Evolutionary conservation across 2,329 filamentous ascomycete genomes (phyloP).

Genomic region (Neofusicoccum laricinum): DNA sequence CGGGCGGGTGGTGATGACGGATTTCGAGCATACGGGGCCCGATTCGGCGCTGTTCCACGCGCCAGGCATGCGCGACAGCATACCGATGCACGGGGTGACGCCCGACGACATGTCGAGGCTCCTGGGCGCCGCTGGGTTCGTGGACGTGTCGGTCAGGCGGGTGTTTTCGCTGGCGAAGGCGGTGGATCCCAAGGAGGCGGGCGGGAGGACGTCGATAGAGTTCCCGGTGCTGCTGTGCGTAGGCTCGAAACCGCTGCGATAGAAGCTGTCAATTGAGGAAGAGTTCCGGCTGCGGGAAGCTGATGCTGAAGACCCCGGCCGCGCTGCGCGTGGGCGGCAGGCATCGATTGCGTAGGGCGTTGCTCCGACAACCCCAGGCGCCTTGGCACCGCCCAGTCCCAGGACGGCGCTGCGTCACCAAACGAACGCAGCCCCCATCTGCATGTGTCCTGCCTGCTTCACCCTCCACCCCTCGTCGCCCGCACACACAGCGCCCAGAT

Average conservation of each 20-base stretch:
- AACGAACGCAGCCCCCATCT: neutral
- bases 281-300: no score
- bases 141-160: conserved; percentile 46
- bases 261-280: neutral
- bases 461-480: neutral
- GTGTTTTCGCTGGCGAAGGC: conserved; percentile 52
- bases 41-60: conserved; percentile 54
- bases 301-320: no score
- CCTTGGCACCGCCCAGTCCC: neutral
- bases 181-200: conserved; percentile 40
- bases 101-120: conserved; percentile 40
- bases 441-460: neutral
- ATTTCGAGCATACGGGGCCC: conserved; percentile 57
- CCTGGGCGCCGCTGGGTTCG: conserved; percentile 49
- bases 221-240: conserved; percentile 45
- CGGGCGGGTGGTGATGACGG: conserved; percentile 52
- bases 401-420: neutral
- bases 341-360: neutral
- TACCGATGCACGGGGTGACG: conserved; percentile 53
- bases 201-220: conserved; percentile 42
- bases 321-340: no score
- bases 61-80: conserved; percentile 49
- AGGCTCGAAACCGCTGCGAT: conserved; percentile 22
- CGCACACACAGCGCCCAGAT: neutral
- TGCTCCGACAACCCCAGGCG: neutral